phyloP scores from a whole-genome alignment of 352 stramenopile species.

The Pythium aquatile region DNA sequence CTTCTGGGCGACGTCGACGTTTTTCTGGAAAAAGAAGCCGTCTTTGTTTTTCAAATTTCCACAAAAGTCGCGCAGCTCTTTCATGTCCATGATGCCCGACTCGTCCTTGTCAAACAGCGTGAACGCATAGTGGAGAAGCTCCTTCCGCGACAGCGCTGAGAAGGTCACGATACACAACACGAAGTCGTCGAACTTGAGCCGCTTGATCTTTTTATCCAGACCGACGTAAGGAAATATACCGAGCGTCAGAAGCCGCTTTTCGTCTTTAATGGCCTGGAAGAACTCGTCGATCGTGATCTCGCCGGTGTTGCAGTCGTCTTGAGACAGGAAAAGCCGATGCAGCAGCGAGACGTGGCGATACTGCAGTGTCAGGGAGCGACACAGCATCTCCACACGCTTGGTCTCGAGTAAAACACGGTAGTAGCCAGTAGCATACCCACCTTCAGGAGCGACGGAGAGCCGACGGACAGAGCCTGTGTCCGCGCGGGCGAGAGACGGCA shows the following conservation, averaged over 20 bases:
- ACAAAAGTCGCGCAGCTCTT: conserved; percentile 53
- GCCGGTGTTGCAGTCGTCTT: conserved; percentile 45
- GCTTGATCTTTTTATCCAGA: conserved; percentile 27
- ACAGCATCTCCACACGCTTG: conserved; percentile 47
- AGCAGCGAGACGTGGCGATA: conserved; percentile 43
- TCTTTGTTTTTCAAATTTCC: conserved; percentile 48
- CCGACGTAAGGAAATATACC: conserved; percentile 52
- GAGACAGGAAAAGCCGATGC: conserved; percentile 34
- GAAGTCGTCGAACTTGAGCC: conserved; percentile 62
- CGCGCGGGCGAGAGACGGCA: conserved; percentile 3
- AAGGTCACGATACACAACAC: conserved; percentile 56
- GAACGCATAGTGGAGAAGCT: conserved; percentile 69
- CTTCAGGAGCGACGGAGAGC: conserved; percentile 10
- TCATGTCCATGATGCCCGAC: conserved; percentile 60
- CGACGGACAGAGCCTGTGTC: background rate
- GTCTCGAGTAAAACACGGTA: conserved; percentile 56
- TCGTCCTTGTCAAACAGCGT: conserved; percentile 62
- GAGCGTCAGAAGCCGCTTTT: conserved; percentile 52
- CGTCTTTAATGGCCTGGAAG: conserved; percentile 48
- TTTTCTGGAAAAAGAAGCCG: conserved; percentile 58
- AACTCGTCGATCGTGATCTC: conserved; percentile 67
- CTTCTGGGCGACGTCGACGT: conserved; percentile 55
- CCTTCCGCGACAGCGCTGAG: conserved; percentile 41
- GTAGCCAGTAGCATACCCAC: conserved; percentile 37
- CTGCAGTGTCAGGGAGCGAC: conserved; percentile 42